These are phyloP conservation scores for Cerrena zonata DNA, from an alignment of 1,284 basidiomycete genomes.

Conservation along the genomic window DNA sequence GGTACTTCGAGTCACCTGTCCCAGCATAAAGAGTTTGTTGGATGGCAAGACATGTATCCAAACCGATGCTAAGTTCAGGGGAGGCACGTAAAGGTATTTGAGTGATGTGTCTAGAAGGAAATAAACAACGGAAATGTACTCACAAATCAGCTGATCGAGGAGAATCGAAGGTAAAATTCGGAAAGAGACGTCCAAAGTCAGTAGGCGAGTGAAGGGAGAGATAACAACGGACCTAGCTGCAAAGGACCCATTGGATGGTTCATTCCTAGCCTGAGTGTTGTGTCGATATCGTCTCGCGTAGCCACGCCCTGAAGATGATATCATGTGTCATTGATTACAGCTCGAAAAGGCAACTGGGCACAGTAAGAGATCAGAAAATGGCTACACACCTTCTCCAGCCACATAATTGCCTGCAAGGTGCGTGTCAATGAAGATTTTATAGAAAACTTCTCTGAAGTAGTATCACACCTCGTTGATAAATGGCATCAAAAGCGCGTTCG, in stretches of 20 bases:
- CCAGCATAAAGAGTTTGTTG: slow-evolving; percentile 85
- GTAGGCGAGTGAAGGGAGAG: not conserved
- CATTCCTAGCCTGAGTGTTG: slow-evolving; percentile 89
- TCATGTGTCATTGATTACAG: not conserved
- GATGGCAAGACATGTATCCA: slow-evolving; percentile 87
- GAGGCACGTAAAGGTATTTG: not conserved
- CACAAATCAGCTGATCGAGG: slow-evolving; percentile 67
- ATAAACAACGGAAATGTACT: slow-evolving; percentile 28
- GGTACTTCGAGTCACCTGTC: slow-evolving; percentile 92
- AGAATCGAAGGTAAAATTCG: not conserved
- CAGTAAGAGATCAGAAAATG: slow-evolving; percentile 1
- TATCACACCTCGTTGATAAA: slow-evolving; percentile 81
- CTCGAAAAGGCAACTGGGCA: not conserved
- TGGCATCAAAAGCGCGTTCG: slow-evolving; percentile 84
- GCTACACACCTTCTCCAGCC: slow-evolving; percentile 68
- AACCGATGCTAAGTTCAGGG: slow-evolving; percentile 67
- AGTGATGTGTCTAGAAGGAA: slow-evolving; percentile 7
- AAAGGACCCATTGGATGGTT: slow-evolving; percentile 93
- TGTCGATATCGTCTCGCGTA: slow-evolving; percentile 91
- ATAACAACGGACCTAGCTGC: slow-evolving; percentile 54
- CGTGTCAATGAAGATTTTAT: too few species aligned
- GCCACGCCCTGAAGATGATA: slow-evolving; percentile 63
- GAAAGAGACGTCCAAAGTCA: not conserved
- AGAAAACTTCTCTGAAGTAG: too few species aligned
- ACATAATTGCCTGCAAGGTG: slow-evolving; percentile 74